Conservation (phyloP, 495 filamentous ascomycete species). For the Penicillium coffeae region DNA sequence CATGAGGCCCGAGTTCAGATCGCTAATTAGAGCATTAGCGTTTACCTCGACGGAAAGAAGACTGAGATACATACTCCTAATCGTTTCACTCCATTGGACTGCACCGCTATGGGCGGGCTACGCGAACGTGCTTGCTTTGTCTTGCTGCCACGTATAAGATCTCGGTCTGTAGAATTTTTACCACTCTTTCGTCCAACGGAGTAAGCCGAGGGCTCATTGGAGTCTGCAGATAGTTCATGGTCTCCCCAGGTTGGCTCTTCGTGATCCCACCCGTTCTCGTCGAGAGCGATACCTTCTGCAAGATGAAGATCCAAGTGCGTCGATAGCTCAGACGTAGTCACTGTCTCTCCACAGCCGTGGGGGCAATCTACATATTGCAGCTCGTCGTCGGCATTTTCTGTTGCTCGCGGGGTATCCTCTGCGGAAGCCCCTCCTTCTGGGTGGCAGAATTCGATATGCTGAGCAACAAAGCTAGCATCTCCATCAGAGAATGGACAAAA, state of each 20-base stretch:
- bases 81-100: conserved; percentile 22
- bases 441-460: conserved; percentile 55
- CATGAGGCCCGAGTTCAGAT: conserved; percentile 76
- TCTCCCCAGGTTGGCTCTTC: background rate
- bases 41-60: background rate
- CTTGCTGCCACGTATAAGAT: conserved; percentile 8
- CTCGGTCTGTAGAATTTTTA: conserved; percentile 15
- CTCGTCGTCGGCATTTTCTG: conserved; percentile 34
- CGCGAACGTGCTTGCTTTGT: conserved; percentile 11
- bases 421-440: conserved; percentile 39
- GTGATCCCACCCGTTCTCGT: conserved; percentile 27
- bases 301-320: conserved; percentile 72
- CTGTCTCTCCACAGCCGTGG: conserved; percentile 66
- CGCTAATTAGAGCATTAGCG: conserved; percentile 15
- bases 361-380: conserved; percentile 62
- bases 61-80: conserved; percentile 36
- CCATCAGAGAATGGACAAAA: conserved; percentile 53
- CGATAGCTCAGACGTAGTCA: conserved; percentile 58
- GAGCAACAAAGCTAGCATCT: conserved; percentile 44
- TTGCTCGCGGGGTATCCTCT: background rate
- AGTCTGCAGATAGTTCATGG: conserved; percentile 7
- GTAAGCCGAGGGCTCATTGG: conserved; percentile 10
- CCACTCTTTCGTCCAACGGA: conserved; percentile 5
- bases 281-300: conserved; percentile 52
- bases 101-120: conserved; percentile 7